A percentile compares a stretch with the other conserved stretches of the same genome.
These are phyloP conservation scores for Teratosphaeria viscida DNA, from an alignment of 2,329 filamentous ascomycete genomes.

Conservation along the genomic window DNA sequence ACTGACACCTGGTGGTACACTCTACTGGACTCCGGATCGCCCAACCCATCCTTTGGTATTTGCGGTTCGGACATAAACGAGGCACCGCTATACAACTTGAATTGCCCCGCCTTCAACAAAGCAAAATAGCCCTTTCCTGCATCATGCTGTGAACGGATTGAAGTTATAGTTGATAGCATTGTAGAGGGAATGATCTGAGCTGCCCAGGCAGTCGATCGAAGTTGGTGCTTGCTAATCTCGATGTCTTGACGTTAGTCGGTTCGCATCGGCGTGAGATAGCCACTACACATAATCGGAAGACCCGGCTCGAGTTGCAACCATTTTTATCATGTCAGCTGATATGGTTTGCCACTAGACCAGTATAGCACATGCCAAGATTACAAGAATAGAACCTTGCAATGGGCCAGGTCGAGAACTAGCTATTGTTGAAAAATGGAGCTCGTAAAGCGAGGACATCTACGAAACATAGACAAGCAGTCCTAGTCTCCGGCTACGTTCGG, in stretches of 20 bases:
- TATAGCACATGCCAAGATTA: neutral
- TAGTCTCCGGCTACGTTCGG: neutral
- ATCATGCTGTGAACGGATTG: neutral
- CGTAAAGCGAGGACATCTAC: neutral
- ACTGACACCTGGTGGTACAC: constrained; percentile 64
- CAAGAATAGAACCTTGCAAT: neutral
- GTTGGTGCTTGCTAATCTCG: neutral
- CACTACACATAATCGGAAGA: neutral
- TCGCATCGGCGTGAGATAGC: neutral
- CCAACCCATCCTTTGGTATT: constrained; percentile 62
- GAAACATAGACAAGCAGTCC: neutral
- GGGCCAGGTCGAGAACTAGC: neutral
- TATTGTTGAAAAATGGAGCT: neutral
- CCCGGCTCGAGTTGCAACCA: neutral
- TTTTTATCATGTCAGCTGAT: neutral
- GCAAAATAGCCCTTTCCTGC: neutral
- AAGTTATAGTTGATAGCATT: neutral
- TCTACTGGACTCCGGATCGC: constrained; percentile 50
- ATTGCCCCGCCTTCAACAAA: constrained; percentile 33
- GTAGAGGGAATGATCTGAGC: neutral
- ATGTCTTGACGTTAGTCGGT: neutral
- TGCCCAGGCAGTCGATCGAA: neutral
- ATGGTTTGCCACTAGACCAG: neutral
- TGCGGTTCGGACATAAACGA: constrained; percentile 44
- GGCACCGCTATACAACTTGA: constrained; percentile 53